Conservation (phyloP, 1,284 basidiomycete species). For the Ceratobasidium sp. region DNA sequence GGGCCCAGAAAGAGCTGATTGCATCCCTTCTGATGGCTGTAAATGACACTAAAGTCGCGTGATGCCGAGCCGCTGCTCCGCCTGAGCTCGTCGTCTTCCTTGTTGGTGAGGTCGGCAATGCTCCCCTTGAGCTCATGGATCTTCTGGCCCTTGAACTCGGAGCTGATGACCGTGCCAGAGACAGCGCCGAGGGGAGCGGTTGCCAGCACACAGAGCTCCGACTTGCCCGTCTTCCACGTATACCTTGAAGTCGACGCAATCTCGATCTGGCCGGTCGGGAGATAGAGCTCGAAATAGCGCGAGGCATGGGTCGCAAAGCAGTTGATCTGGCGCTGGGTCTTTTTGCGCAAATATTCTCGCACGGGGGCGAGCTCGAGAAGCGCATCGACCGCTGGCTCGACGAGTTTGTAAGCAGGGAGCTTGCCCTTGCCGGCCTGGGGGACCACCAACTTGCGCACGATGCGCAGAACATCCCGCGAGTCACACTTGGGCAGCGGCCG, state of each 20-base stretch:
- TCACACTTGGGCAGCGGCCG: constrained; percentile 74
- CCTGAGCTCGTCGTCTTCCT: constrained; percentile 65
- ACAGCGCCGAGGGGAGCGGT: constrained; percentile 69
- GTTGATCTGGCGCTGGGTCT: constrained; percentile 79
- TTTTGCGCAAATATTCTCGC: constrained; percentile 71
- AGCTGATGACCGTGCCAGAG: constrained; percentile 3
- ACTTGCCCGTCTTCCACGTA: constrained; percentile 81
- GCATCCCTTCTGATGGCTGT: constrained; percentile 86
- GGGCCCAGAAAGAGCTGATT: constrained; percentile 91
- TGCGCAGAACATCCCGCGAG: constrained; percentile 65
- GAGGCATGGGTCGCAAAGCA: constrained; percentile 86
- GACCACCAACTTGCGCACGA: constrained; percentile 62
- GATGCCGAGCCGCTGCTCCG: constrained; percentile 72
- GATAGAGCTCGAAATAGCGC: constrained; percentile 82
- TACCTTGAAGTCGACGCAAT: constrained; percentile 86
- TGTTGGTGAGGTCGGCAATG: constrained; percentile 49
- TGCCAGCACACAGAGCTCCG: constrained; percentile 87
- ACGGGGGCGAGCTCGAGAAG: constrained; percentile 69
- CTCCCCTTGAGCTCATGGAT: constrained; percentile 73
- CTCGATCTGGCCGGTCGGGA: constrained; percentile 79
- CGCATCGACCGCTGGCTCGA: constrained; percentile 67
- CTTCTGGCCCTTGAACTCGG: constrained; percentile 59
- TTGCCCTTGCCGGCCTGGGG: constrained; percentile 40
- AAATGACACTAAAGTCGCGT: constrained; percentile 88
- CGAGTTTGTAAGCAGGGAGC: constrained; percentile 41